Conservation (phyloP, 192 early-diverging fungal species). For the Entomortierella beljakovae region DNA sequence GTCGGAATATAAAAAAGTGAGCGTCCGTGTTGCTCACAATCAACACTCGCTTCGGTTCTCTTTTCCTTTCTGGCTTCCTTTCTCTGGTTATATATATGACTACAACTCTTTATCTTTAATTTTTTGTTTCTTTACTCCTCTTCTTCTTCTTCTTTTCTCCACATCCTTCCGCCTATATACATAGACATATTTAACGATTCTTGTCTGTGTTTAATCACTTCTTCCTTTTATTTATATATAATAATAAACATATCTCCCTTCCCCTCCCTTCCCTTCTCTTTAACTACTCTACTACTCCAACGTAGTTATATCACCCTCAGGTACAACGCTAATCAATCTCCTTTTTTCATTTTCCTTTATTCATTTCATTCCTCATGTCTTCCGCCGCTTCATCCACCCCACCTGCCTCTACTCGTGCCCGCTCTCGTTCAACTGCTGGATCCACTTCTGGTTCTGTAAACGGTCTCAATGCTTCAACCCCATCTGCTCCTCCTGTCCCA, state of each 20-base stretch:
- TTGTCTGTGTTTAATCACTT: too few species aligned
- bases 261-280: neutral
- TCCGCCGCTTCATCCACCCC: conserved; percentile 17
- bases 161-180: too few species aligned
- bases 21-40: conserved; percentile 3
- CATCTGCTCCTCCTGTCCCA: conserved; percentile 33
- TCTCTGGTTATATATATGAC: too few species aligned
- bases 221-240: neutral
- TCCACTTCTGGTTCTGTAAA: conserved; percentile 27
- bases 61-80: neutral
- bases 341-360: neutral
- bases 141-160: neutral
- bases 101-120: neutral
- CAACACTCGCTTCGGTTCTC: neutral
- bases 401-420: conserved; percentile 19
- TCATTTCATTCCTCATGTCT: conserved; percentile 12
- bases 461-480: conserved; percentile 12
- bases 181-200: too few species aligned
- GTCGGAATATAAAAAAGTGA: neutral
- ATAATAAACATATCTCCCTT: neutral
- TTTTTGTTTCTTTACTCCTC: neutral
- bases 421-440: conserved; percentile 38
- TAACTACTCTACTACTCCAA: neutral
- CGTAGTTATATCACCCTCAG: neutral
- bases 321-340: conserved; percentile 4